Evolutionary conservation across 2,329 filamentous ascomycete species (phyloP).

Genomic region (Fusarium sp.): DNA sequence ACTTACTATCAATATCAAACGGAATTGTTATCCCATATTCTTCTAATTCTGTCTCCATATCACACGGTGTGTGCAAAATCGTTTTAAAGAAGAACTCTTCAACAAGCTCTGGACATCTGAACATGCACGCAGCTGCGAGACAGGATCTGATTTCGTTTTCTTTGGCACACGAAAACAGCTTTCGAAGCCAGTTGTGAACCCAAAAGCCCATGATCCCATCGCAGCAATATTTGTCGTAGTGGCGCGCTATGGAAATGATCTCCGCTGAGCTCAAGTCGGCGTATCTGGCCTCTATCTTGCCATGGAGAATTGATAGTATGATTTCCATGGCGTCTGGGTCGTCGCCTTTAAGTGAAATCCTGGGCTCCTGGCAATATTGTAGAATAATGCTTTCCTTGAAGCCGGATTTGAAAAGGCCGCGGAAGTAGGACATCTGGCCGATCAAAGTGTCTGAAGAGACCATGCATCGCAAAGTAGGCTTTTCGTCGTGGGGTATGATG

Average conservation of each 20-base stretch:
- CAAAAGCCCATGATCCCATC: background rate
- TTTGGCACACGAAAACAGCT: background rate
- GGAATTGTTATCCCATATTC: background rate
- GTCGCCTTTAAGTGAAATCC: background rate
- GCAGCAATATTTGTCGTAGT: background rate
- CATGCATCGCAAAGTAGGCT: background rate
- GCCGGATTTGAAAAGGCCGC: background rate
- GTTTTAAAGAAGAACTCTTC: background rate
- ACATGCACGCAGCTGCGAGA: background rate
- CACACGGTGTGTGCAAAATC: background rate
- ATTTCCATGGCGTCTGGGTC: background rate
- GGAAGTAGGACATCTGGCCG: background rate
- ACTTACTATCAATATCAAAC: background rate
- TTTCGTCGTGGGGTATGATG: background rate
- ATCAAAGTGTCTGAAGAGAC: background rate
- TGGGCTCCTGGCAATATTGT: background rate
- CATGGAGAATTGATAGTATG: background rate
- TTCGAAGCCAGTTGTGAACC: background rate
- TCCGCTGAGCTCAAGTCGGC: background rate
- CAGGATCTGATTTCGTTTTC: background rate
- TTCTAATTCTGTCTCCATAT: background rate
- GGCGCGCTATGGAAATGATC: background rate
- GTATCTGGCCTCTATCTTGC: background rate
- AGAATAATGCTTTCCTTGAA: no score
- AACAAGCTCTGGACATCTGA: background rate